Base-by-base conservation (phyloP, 1,284 basidiomycete species). In the Tremellales sp. region DNA sequence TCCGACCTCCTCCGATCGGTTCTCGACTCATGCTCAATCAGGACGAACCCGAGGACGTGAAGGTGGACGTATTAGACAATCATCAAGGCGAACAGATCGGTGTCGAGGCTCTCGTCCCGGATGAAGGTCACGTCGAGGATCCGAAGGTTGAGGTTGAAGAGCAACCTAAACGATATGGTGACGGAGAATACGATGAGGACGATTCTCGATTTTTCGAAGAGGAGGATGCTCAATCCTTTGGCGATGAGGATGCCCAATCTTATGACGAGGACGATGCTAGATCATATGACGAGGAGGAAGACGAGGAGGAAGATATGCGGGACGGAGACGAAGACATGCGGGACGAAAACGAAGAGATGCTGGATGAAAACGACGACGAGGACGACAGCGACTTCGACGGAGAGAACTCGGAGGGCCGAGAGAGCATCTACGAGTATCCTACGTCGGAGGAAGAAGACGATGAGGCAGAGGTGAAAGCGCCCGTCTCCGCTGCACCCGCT, bases 391-490 rank as follows among this genome's bases (percentile, higher is more conserved):
- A 16, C 28, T 4, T 39, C 43, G 33, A 19, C 13, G 6, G 43
- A 24, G 14, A 14, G 9, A 25, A 3, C 19, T 43, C 29, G 5
- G 24, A 19, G 16, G 46, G 28, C 5, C 37, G 39, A 4, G 9
- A 25, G 4, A 37, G 38, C 3, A 10, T 33, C 14, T 24, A 40
- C 14, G 45, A 47, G 10, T 44, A 44, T n/a, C 44, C 48, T 1
- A 28, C 41, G 37, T 50, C 47, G 5, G 38, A 53, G 21, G 43
- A 34, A 3, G 47, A 37, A 3, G 40, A 31, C 27, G 13, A 46
- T 32, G 38, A 5, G 2, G 28, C 19, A 19, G 5, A 16, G 39
- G 9, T 38, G 24, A 19, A 4, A 16, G 36, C 22, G 21, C 35
- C 4, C 43, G 42, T 16, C 9, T 24, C 25, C 47, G 47, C 33